These are phyloP conservation scores for Cadophora luteo-olivacea DNA, from an alignment of 2,329 filamentous ascomycete genomes.

Conservation along the genomic window DNA sequence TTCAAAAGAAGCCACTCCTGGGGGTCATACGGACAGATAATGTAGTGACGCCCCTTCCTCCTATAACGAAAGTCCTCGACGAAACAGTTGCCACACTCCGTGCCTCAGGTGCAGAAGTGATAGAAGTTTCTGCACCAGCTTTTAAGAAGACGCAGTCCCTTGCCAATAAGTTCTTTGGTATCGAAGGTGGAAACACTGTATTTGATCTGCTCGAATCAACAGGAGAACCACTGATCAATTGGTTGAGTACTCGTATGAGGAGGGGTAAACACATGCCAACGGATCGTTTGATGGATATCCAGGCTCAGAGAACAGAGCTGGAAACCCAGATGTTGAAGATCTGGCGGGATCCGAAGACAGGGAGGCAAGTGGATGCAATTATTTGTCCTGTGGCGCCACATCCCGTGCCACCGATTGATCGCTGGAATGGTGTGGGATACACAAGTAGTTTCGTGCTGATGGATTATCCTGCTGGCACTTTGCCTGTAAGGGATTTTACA, in stretches of 20 bases:
- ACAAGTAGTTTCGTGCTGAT: conserved; percentile 66
- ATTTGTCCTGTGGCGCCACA: conserved; percentile 70
- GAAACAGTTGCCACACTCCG: conserved; percentile 51
- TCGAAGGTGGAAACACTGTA: conserved; percentile 62
- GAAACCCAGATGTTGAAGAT: conserved; percentile 63
- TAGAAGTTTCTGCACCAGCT: conserved; percentile 61
- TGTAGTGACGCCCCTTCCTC: conserved; percentile 57
- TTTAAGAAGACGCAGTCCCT: conserved; percentile 62
- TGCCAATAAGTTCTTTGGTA: conserved; percentile 62
- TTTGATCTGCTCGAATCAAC: conserved; percentile 62
- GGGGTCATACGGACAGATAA: conserved; percentile 58
- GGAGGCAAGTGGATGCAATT: conserved; percentile 61
- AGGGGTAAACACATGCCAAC: conserved; percentile 55
- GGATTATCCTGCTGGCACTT: conserved; percentile 63
- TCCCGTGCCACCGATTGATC: conserved; percentile 65
- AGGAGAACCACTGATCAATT: conserved; percentile 63
- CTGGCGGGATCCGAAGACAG: conserved; percentile 56
- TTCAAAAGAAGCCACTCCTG: conserved; percentile 46
- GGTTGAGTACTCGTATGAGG: conserved; percentile 59
- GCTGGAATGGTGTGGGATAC: conserved; percentile 68
- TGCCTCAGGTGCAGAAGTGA: conserved; percentile 57
- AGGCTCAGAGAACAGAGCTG: conserved; percentile 57
- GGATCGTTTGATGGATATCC: conserved; percentile 56
- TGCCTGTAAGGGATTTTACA: conserved; percentile 60
- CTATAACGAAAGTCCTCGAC: conserved; percentile 53